Base-by-base conservation (phyloP, 2,329 filamentous ascomycete species). In the Graphiopsis chlorocephala region DNA sequence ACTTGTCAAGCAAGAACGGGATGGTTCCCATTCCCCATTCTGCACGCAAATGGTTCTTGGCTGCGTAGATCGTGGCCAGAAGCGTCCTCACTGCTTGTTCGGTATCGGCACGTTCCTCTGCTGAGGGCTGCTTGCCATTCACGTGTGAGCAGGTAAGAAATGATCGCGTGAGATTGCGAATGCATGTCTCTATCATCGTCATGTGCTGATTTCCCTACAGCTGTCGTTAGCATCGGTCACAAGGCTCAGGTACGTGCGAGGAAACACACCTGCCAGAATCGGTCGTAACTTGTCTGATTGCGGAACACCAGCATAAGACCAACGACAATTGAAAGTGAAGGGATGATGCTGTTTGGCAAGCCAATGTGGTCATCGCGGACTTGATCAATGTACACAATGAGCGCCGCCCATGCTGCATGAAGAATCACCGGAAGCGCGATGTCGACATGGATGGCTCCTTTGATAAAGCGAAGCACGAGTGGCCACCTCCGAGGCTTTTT, bases 221-320 rank as follows among this genome's bases (percentile, higher is more conserved):
- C 15, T 23, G 29, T 10, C 25, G 3, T 61, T n/a, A 61, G 59
- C 26, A 6, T 20, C 20, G 14, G 15, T n/a, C 17, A 8, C 10
- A n/a, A n/a, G 15, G 10, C 50, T 53, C 7, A 5, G 1, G 50
- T 29, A 15, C 15, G n/a, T 3, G n/a, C n/a, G 10, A 20, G 2
- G 17, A 23, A 52, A 31, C 62, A 10, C 33, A 59, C 75, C 56
- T 74, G 73, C 86, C 86, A 89, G 78, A 88, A 89, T 1, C 86
- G 81, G 69, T 88, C 86, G 76, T 88, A 89, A 61, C 81, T 84
- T 3, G 86, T 88, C 68, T 84, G 81, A 70, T 89, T 89, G 42
- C 87, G 83, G 77, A 89, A 89, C 29, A 89, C 87, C 35, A 89
- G 84, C 82, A 89, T 88, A 47, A 89, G 74, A 70, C 87, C 87